Evolutionary conservation across 345 rosid genomes (phyloP), one percentile per base, ranked within the genome.

Genomic region (Eucalyptus grandis): DNA sequence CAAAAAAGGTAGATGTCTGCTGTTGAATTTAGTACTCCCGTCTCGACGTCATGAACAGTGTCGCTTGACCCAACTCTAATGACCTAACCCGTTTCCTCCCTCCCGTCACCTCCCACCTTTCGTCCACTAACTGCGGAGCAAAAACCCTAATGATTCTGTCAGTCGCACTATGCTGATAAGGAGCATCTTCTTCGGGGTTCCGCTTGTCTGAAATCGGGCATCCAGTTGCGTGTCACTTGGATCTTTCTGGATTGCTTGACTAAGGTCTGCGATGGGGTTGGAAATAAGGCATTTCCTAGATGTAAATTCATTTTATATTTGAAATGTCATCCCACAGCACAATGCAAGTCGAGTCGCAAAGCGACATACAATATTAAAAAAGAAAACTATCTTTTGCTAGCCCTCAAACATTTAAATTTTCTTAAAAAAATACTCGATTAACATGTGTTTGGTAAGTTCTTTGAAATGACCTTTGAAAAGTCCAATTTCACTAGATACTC

Each of bases 361-460:
- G 1, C 46, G 8, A 6, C 3, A 26, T 6, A 27, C 24, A 69
- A 17, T 1, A 9, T 1, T 21, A 12, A 69, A 69, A 34, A 17
- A 9, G 24, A 34, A 16, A 69, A 31, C 24, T 0, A 16, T 4
- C 1, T 17, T 69, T 16, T 8, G 7, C 81, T 13, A 16, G 16
- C 2, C 0, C 12, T 17, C 21, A 6, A 3, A 34, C 2, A 34
- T 17, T 37, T 12, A 4, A 9, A 14, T 22, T 12, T 22, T 9
- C 14, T 34, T 34, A 17, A 17, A 34, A 34, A 9, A 2, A 56
- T 22, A 24, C 30, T 56, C 0, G 0, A 0, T 56, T 24, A 10
- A 56, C 0, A 56, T 5, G 13, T 26, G 62, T 24, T 26, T 56
- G 30, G 6, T 21, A 40, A 77, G 9, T 40, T 77, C 2, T 44